Percentiles rank a stretch among this genome's conserved stretches.
These are phyloP conservation scores for Penicillium corylophilum DNA, from an alignment of 2,329 filamentous ascomycete species.

Conservation along the genomic window DNA sequence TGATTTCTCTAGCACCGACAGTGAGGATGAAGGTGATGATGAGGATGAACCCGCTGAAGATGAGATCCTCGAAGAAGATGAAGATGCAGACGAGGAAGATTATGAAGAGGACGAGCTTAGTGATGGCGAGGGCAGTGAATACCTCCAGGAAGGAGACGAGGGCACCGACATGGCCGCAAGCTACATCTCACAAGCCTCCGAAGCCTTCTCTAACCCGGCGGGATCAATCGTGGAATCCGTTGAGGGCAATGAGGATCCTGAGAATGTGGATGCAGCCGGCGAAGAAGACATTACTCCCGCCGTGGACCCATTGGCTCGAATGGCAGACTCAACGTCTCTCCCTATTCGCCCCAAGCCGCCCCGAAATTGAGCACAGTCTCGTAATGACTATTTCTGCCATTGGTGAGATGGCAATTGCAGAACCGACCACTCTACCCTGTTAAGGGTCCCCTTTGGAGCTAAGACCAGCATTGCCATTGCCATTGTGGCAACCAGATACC, in stretches of 20 bases:
- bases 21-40: conserved; percentile 52
- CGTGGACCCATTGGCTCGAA: conserved; percentile 5
- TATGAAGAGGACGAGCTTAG: conserved; percentile 43
- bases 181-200: conserved; percentile 38
- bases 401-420: background rate
- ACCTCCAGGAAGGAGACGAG: conserved; percentile 40
- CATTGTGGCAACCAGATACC: conserved; percentile 14
- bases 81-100: conserved; percentile 49
- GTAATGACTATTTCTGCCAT: conserved; percentile 1
- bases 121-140: conserved; percentile 54
- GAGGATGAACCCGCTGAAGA: conserved; percentile 46
- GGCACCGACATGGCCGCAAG: conserved; percentile 35
- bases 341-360: conserved; percentile 21
- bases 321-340: conserved; percentile 14
- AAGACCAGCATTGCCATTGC: conserved; percentile 14
- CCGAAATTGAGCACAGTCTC: conserved; percentile 13
- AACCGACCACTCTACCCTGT: conserved; percentile 10
- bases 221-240: conserved; percentile 42
- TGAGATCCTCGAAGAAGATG: conserved; percentile 50
- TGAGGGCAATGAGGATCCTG: conserved; percentile 42
- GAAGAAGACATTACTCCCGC: conserved; percentile 24
- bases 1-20: conserved; percentile 84
- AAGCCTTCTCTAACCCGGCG: conserved; percentile 48
- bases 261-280: conserved; percentile 17
- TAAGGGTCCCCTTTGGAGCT: conserved; percentile 6